Evolutionary conservation across 2,329 filamentous ascomycete genomes (phyloP).

Genomic region (Stromatinia cepivora): DNA sequence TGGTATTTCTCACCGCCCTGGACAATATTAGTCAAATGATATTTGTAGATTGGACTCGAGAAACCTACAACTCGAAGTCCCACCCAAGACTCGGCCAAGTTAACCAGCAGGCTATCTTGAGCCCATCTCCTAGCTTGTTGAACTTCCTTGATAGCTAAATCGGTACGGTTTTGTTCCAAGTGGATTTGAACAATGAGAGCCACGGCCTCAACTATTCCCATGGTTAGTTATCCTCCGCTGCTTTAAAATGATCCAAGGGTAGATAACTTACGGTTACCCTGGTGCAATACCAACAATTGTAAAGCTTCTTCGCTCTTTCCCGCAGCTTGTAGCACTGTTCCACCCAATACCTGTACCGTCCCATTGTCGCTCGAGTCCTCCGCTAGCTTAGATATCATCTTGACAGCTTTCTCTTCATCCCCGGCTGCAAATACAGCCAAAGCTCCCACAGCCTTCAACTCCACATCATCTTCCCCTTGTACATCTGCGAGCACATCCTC

Average conservation of each 20-base stretch:
- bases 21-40: conserved; percentile 39
- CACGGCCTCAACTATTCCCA: conserved; percentile 66
- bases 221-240: conserved; percentile 13
- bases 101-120: conserved; percentile 90
- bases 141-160: conserved; percentile 89
- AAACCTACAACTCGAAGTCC: conserved; percentile 74
- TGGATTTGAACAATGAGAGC: conserved; percentile 90
- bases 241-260: not conserved
- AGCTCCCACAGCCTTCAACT: conserved; percentile 73
- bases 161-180: conserved; percentile 85
- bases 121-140: conserved; percentile 86
- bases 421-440: conserved; percentile 68
- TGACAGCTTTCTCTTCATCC: conserved; percentile 61
- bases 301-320: conserved; percentile 86
- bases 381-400: conserved; percentile 65
- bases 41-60: not conserved
- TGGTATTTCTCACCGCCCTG: conserved; percentile 95
- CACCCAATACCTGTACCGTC: conserved; percentile 77
- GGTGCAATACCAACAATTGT: conserved; percentile 75
- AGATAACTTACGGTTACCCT: conserved; percentile 70
- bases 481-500: conserved; percentile 70
- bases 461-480: conserved; percentile 64
- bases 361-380: conserved; percentile 69
- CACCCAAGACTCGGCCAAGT: conserved; percentile 94
- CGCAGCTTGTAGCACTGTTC: conserved; percentile 76